A percentile compares a stretch with the other conserved stretches of the same genome.
phyloP scores from a whole-genome alignment of 495 filamentous ascomycete species.

The Hyaloscypha finlandica region DNA sequence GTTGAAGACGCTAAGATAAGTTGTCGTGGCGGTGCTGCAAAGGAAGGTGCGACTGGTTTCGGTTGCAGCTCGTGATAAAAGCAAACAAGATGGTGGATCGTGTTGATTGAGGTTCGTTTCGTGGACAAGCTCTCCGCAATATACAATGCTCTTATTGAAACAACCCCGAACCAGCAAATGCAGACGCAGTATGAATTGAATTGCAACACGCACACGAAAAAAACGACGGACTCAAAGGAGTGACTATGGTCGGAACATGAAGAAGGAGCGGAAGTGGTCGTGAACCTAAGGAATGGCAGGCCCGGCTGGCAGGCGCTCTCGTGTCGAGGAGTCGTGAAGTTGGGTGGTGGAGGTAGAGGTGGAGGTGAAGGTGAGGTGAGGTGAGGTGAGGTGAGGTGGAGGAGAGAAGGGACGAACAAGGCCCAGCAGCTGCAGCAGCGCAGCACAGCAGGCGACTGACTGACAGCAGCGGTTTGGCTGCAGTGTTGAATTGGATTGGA shows the following conservation, averaged over 20 bases:
- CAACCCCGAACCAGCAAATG: not conserved
- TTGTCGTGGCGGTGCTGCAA: not conserved
- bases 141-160: slow-evolving; percentile 18
- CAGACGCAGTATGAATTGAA: not conserved
- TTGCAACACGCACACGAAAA: slow-evolving; percentile 3
- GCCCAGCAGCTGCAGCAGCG: not conserved
- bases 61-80: slow-evolving; percentile 14
- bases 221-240: slow-evolving; percentile 20
- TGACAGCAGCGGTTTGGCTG: not conserved
- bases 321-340: slow-evolving; percentile 5
- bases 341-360: not conserved
- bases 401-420: not conserved
- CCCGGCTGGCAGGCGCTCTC: slow-evolving; percentile 30
- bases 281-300: slow-evolving; percentile 31
- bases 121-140: slow-evolving; percentile 14
- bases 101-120: slow-evolving; percentile 18
- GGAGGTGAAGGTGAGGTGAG: slow-evolving; percentile 10
- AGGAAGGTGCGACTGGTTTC: slow-evolving; percentile 16
- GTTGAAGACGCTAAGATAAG: not conserved
- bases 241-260: slow-evolving; percentile 29
- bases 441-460: not conserved
- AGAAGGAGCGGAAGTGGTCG: slow-evolving; percentile 24
- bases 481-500: not conserved
- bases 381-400: too few relatives aligned
- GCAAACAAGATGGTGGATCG: slow-evolving; percentile 4